A percentile compares a stretch with the other conserved stretches of the same genome.
Evolutionary conservation across 192 early-diverging fungal species (phyloP).

Genomic region (Gamsiella multidivaricata): DNA sequence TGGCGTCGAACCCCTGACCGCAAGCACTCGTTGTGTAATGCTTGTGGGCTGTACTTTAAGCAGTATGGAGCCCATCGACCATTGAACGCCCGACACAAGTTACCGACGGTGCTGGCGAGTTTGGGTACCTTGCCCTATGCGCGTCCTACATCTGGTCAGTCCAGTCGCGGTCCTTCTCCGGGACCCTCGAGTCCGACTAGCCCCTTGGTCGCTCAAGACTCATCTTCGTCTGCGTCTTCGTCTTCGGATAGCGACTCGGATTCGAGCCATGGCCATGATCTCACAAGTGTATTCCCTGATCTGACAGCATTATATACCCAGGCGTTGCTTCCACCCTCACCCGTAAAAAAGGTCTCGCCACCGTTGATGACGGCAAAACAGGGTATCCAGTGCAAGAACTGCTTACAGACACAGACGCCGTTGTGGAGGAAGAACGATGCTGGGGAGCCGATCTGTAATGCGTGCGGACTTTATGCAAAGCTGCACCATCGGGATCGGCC

Average conservation of each 20-base stretch:
- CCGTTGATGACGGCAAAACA: constrained; percentile 50
- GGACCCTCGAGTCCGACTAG: neutral
- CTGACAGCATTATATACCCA: constrained; percentile 37
- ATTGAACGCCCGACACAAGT: constrained; percentile 63
- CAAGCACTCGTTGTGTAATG: constrained; percentile 84
- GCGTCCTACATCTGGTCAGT: constrained; percentile 15
- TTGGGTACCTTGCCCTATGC: constrained; percentile 31
- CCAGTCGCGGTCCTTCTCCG: constrained; percentile 25
- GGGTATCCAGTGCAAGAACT: constrained; percentile 70
- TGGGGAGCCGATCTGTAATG: constrained; percentile 83
- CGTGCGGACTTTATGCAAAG: constrained; percentile 91
- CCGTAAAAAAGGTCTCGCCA: constrained; percentile 10
- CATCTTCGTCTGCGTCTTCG: constrained; percentile 1
- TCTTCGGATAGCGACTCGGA: constrained; percentile 37
- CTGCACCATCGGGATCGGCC: constrained; percentile 91
- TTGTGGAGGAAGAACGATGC: constrained; percentile 83
- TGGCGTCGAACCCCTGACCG: constrained; percentile 85
- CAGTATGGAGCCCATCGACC: constrained; percentile 70
- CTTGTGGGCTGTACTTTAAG: constrained; percentile 78
- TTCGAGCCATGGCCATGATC: neutral
- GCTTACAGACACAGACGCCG: constrained; percentile 77
- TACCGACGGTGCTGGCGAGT: constrained; percentile 30
- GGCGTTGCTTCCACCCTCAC: constrained; percentile 27
- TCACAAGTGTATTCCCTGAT: constrained; percentile 15
- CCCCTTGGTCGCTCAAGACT: neutral